phyloP scores from a whole-genome alignment of 768 basidiomycete species.

The Dentipellis fragilis region DNA sequence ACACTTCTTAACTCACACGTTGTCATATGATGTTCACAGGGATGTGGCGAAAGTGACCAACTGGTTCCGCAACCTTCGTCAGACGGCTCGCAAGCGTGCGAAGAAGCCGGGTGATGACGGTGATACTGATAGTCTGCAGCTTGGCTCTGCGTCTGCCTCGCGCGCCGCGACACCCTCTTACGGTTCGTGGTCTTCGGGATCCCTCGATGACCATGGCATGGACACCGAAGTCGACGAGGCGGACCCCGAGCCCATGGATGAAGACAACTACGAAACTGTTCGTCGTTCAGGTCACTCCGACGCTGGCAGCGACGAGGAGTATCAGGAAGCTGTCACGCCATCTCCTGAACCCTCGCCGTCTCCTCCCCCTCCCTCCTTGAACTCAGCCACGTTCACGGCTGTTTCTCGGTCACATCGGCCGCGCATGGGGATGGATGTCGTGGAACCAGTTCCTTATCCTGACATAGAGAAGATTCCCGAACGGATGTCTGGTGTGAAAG shows the following conservation, averaged over 20 bases:
- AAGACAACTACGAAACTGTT: neutral
- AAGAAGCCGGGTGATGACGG: slow-evolving; percentile 40
- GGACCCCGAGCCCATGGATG: slow-evolving; percentile 30
- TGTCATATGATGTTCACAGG: slow-evolving; percentile 24
- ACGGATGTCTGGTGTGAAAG: slow-evolving; percentile 41
- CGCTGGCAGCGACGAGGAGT: slow-evolving; percentile 34
- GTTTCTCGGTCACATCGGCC: slow-evolving; percentile 15
- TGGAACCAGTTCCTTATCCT: slow-evolving; percentile 32
- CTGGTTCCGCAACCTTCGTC: slow-evolving; percentile 80
- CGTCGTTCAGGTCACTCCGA: slow-evolving; percentile 8
- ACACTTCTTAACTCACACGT: neutral
- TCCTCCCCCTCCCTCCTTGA: slow-evolving; percentile 16
- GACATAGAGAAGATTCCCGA: slow-evolving; percentile 35
- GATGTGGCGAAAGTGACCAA: slow-evolving; percentile 80
- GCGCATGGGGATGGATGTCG: slow-evolving; percentile 12
- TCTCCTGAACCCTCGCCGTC: slow-evolving; percentile 43
- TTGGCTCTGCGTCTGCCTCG: slow-evolving; percentile 35
- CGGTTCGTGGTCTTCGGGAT: slow-evolving; percentile 43
- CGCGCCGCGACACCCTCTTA: slow-evolving; percentile 43
- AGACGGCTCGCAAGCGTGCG: slow-evolving; percentile 67
- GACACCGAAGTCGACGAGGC: slow-evolving; percentile 26
- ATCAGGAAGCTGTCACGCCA: slow-evolving; percentile 66
- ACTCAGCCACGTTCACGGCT: slow-evolving; percentile 19
- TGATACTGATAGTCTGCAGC: slow-evolving; percentile 19
- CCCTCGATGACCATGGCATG: slow-evolving; percentile 19